Evolutionary conservation across 2,329 filamentous ascomycete genomes (phyloP).

Genomic region (Colletotrichum spaethianum): DNA sequence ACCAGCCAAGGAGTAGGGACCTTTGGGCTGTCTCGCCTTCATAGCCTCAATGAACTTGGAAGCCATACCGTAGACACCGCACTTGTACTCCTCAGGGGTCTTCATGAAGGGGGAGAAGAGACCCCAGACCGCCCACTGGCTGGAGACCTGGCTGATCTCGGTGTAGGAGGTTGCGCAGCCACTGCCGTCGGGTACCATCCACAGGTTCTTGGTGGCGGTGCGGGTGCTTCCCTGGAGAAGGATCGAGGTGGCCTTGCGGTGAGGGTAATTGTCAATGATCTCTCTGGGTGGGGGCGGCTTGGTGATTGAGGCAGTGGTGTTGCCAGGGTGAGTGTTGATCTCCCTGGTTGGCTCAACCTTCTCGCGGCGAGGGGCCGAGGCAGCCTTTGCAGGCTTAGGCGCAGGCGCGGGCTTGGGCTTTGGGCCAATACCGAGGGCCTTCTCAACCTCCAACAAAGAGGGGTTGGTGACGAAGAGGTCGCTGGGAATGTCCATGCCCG

Average conservation of each 20-base stretch:
- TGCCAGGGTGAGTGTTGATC: constrained; percentile 48
- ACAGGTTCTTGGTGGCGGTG: constrained; percentile 61
- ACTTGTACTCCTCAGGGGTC: constrained; percentile 68
- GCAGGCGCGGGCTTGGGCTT: constrained; percentile 54
- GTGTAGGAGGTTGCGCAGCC: constrained; percentile 78
- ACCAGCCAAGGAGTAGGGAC: constrained; percentile 78
- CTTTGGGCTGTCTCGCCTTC: constrained; percentile 77
- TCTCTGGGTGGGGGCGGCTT: constrained; percentile 57
- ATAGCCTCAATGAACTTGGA: constrained; percentile 69
- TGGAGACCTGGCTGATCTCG: constrained; percentile 67
- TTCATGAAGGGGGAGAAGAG: constrained; percentile 76
- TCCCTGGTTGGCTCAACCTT: constrained; percentile 45
- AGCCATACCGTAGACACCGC: constrained; percentile 69
- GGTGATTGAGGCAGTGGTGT: constrained; percentile 63
- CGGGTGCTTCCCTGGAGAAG: constrained; percentile 65
- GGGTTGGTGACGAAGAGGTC: constrained; percentile 74
- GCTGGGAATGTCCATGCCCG: constrained; percentile 67
- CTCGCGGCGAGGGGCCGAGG: constrained; percentile 35
- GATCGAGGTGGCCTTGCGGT: constrained; percentile 64
- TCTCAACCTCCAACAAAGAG: constrained; percentile 76
- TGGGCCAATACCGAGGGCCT: constrained; percentile 69
- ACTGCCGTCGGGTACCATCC: constrained; percentile 69
- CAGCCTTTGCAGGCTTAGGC: constrained; percentile 49
- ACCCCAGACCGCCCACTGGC: constrained; percentile 66
- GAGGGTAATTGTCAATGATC: constrained; percentile 60